Evolutionary conservation across 139 green algal genomes (phyloP), one percentile per base, ranked within the genome.

Genomic region (Tetradesmus lagerheimii): DNA sequence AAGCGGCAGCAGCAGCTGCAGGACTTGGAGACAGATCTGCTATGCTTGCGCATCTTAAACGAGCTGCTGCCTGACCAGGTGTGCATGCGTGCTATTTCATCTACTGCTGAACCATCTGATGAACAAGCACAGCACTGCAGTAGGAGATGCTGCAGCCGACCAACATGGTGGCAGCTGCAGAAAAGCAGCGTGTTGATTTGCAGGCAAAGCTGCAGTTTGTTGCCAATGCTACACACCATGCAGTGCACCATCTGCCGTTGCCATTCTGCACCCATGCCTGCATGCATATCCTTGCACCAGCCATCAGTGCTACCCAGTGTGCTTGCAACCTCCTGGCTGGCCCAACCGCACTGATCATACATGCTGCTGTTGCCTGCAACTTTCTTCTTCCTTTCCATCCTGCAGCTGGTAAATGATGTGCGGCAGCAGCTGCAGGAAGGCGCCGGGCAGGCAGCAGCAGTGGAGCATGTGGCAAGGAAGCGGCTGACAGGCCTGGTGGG

Each of bases 351-450:
- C 29, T 71, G n/a, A 20, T 37, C 71, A 79, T 62, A 12, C 71
- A 37, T 41, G 71, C n/a, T 79, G n/a, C 71, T 79, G 71, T 38
- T 39, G 8, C 4, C 71, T 41, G 71, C 31, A 41, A 20, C 31
- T 8, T 23, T 31, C 53, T 53, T 53, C 9, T 39, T 3, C 15
- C 43, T 27, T 86, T 0, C n/a, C n/a, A n/a, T n/a, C n/a, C n/a
- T n/a, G n/a, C 47, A 86, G 80, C 4, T 86, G 45, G 31, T 86
- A 50, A 27, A 14, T n/a, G 80, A 86, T 31, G 41, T 86, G 45
- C 45, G 47, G 18, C 31, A 37, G 62, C 43, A 75, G 31, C 27
- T 86, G 41, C 45, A n/a, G 6, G n/a, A 18, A 1, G 80, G 80
- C 14, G 45, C 80, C 18, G 47, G 15, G 25, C 80, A 38, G 25